Base-by-base conservation (phyloP, 164 flowering plant species). In the Nymphaea colorata region DNA sequence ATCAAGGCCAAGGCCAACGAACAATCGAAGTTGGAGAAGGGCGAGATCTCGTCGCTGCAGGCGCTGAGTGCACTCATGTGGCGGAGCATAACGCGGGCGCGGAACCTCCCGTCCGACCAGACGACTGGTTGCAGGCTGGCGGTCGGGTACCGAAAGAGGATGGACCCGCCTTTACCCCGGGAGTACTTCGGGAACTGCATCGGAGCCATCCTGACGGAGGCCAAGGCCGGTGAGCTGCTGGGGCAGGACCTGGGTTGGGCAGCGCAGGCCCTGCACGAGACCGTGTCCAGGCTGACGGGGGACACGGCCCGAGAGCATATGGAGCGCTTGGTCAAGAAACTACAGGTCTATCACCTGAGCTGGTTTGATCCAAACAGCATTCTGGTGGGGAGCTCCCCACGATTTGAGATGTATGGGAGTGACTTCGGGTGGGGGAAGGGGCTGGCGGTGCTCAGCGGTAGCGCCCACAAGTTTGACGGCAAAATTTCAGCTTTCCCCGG, bases 141-240 rank as follows among this genome's bases (percentile, higher is more conserved):
- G 2, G 60, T 44, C 61, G 72, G 78, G 45, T 70, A 76, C 73
- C 68, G 87, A 64, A 1, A 72, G 6, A 74, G 87, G 66, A 3
- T 86, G 55, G 47, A 71, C 3, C 85, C 88, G 3, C 81, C 79
- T 0, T 6, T 86, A 42, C 43, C 82, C 0, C 66, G 41, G 3
- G 66, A 78, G n/a, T 82, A 82, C 73, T 82, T 86, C 10, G 87
- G 88, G 6, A 83, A 83, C 71, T 70, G 73, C 6, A 70, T 83
- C 59, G 71, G 75, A 3, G 6, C 7, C 41, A 5, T 62, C 7
- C 7, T 2, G 4, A 10, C 66, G 0, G 43, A 44, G 0, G 25
- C 43, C n/a, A 18, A 51, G 7, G 64, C 15, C 1, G 66, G 43
- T 8, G 42, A 68, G 63, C 41, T 68, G 15, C 55, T 44, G 11